Evolutionary conservation across 805 yeast species (phyloP), one percentile per base, ranked within the genome.

Genomic region (Kodamaea neixiangensis): DNA sequence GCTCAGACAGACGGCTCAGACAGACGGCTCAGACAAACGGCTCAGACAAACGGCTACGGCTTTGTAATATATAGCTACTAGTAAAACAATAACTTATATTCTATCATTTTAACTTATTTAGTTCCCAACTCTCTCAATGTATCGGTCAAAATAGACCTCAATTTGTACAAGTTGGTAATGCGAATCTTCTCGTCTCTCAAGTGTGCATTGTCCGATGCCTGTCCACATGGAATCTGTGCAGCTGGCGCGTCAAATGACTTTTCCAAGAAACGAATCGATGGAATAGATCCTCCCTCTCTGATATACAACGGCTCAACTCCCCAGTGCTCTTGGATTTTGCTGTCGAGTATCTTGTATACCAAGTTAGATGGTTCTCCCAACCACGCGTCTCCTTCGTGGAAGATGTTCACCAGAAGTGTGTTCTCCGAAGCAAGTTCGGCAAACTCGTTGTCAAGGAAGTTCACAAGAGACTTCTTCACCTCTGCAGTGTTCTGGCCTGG

Each of bases 231-330:
- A 31, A 94, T 81, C 67, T 94, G 98, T 0, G 93, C 96, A 1
- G 97, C 98, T 20, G 89, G 89, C 2, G 98, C 97, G 47, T 77
- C 68, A 57, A 93, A 88, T 10, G 79, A 73, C 65, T 88, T 88
- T 60, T 93, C 99, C 56, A 93, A 70, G 53, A 86, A 87, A 55
- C 97, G 71, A 6, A 94, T 84, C 9, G 93, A 86, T 1, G 99
- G 97, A 65, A 93, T 91, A 0, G 97, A 89, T 0, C 99, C 99
- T 54, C 99, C 99, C 71, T 94, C 99, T 57, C 98, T 81, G 29
- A 94, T 89, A 53, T 84, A 86, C 39, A 93, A 71, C 2, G 98
- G 97, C 49, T 87, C 89, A 1, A 65, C 63, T 10, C 75, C 70
- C 99, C 99, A 93, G 49, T 84, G 88, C 3, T 72, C 66, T 39